Base-by-base conservation (phyloP, 306 rosid genomes). In the Fragaria iinumae region DNA sequence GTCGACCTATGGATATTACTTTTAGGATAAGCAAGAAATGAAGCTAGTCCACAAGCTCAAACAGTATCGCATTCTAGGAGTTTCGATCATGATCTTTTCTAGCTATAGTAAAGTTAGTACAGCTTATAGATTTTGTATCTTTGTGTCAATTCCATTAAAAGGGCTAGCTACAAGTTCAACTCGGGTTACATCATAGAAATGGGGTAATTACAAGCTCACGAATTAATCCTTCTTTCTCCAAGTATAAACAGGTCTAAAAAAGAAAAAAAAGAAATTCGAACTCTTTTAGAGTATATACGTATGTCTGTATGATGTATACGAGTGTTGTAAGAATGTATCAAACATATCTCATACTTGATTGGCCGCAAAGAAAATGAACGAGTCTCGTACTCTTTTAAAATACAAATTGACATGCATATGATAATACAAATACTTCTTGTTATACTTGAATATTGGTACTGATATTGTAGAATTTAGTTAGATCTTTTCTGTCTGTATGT, bases 31-130 rank as follows among this genome's bases (percentile, higher is more conserved):
- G 83, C 76, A 82, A 80, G 57, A 83, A 81, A 79, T 72, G 77
- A 87, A 81, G 74, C 69, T 67, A 76, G 90, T 80, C 88, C 86
- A 85, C 85, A 81, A 72, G 80, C 73, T 75, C 75, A 65, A 56
- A 50, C 69, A 78, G 38, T 41, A 41, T 64, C 80, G 45, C 81
- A 41, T 69, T 77, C 81, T 77, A 77, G 70, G 70, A 38, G 23
- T 77, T 59, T 77, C 75, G 44, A 64, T 64, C 13, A 63, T 29
- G 67, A 32, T 63, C 67, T 0, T 32, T 11, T 32, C 60, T 45
- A 5, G 20, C 48, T 16, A 12, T 21, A 38, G 0, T 53, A 6
- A 63, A 38, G 56, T 39, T 66, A 56, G n/a, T n/a, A 69, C 29
- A 57, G 56, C 56, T 48, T 18, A 47, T 10, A 36, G 66, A 47